Conservation (phyloP, 2,329 filamentous ascomycete genomes). For the Sporothrix euskadiensis region DNA sequence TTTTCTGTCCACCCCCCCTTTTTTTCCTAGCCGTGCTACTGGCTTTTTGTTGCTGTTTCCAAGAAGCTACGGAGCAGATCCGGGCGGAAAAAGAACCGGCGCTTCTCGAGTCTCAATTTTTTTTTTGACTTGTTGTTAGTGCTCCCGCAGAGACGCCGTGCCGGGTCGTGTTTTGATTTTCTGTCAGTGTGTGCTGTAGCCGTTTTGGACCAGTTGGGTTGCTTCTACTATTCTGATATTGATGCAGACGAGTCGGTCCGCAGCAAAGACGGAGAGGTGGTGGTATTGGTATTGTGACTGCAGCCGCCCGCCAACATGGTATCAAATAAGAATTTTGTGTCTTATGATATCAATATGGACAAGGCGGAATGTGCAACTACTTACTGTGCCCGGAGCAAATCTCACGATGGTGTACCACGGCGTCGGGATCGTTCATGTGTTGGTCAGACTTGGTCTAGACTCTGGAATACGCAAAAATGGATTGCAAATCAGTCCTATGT, state of each 20-base stretch:
- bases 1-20: background rate
- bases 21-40: background rate
- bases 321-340: background rate
- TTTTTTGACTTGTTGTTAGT: background rate
- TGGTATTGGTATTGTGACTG: background rate
- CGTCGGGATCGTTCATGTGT: background rate
- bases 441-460: background rate
- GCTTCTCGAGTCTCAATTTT: background rate
- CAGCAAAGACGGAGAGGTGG: background rate
- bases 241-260: background rate
- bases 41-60: background rate
- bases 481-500: background rate
- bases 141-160: background rate
- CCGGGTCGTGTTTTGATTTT: background rate
- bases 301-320: background rate
- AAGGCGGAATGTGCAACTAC: background rate
- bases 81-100: background rate
- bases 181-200: background rate
- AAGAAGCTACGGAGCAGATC: background rate
- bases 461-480: background rate
- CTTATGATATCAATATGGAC: background rate
- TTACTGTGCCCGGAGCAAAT: background rate
- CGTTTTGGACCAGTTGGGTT: background rate
- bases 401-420: slow-evolving; percentile 3
- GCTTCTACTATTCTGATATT: background rate